Evolutionary conservation across 1,284 basidiomycete species (phyloP), one percentile per base, ranked within the genome.

Genomic region (Stereum hirsutum): DNA sequence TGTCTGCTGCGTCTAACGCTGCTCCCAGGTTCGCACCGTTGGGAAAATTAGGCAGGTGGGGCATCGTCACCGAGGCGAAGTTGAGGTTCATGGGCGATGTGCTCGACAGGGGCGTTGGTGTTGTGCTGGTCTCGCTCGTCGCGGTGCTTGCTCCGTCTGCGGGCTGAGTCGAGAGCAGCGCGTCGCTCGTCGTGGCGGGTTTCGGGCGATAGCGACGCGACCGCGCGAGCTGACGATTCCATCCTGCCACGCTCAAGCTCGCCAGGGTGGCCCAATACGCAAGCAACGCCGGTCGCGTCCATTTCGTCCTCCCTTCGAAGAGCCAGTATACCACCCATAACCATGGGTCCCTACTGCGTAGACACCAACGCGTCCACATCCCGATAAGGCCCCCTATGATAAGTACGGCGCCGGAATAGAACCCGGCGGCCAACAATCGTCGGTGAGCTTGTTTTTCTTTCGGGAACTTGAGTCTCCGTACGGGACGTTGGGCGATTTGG

Each of bases 401-500:
- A 41, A 94, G 61, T 24, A 82, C 61, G 0, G 89, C 68, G 28
- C 92, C 89, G 20, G 74, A 62, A 57, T 94, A 94, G 65, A 98
- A 94, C 2, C 82, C 89, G 10, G 82, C 70, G 6, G 95, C 94
- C 34, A 97, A 81, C 37, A 85, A 74, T 2, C 88, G 81, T 21
- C 89, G 83, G 53, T 96, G 88, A 8, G 82, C 71, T 37, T 84
- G 74, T 54, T 94, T 93, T 59, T 96, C 89, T 47, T 87, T 78
- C 0, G 93, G 94, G 63, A 86, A 90, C 32, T 83, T 81, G 17
- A 97, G 76, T 4, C 94, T 84, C 55, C 92, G 89, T 6, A 86
- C 81, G 1, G 96, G 96, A 28, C 84, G 80, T 55, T 91, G 91
- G 0, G 95, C 94, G 47, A 96, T 87, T 57, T 93, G 84, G 1